These are phyloP conservation scores for Aurinia saxatilis DNA, from an alignment of 345 rosid species.

Conservation along the genomic window DNA sequence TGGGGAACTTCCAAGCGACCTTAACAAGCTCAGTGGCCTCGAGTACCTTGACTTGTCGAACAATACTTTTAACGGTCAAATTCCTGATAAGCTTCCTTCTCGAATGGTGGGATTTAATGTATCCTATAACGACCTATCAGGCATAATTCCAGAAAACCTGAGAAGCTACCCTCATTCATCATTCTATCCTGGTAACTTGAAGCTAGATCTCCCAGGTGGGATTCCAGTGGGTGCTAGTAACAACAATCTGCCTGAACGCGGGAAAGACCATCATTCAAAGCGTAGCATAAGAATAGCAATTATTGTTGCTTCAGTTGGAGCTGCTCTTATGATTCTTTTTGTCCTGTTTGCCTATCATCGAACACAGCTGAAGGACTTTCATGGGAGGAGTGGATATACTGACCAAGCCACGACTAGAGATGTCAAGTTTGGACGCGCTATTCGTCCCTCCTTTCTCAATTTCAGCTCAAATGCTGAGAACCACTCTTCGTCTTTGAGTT, in stretches of 20 bases:
- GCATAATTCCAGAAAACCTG: conserved; percentile 53
- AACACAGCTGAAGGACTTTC: conserved; percentile 52
- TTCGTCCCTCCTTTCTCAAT: conserved; percentile 60
- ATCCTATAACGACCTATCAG: conserved; percentile 69
- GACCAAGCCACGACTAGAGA: conserved; percentile 42
- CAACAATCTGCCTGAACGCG: neutral
- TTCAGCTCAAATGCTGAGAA: conserved; percentile 52
- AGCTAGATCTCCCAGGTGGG: conserved; percentile 34
- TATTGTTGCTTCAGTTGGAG: conserved; percentile 64
- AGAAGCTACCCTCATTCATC: conserved; percentile 44
- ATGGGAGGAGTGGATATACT: conserved; percentile 43
- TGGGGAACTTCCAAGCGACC: conserved; percentile 66
- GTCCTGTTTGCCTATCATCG: conserved; percentile 67
- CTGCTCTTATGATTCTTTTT: conserved; percentile 54
- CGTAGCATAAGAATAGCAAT: conserved; percentile 50
- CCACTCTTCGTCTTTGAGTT: conserved; percentile 61
- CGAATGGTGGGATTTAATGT: conserved; percentile 60
- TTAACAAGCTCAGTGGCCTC: conserved; percentile 60
- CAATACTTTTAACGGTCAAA: conserved; percentile 58
- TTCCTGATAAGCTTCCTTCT: conserved; percentile 61
- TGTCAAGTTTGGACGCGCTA: conserved; percentile 49
- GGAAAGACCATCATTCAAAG: conserved; percentile 35
- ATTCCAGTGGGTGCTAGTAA: conserved; percentile 12
- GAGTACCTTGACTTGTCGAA: conserved; percentile 75
- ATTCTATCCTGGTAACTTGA: conserved; percentile 69